Conservation (phyloP, 2,329 filamentous ascomycete species). For the Gnomoniopsis sp. region DNA sequence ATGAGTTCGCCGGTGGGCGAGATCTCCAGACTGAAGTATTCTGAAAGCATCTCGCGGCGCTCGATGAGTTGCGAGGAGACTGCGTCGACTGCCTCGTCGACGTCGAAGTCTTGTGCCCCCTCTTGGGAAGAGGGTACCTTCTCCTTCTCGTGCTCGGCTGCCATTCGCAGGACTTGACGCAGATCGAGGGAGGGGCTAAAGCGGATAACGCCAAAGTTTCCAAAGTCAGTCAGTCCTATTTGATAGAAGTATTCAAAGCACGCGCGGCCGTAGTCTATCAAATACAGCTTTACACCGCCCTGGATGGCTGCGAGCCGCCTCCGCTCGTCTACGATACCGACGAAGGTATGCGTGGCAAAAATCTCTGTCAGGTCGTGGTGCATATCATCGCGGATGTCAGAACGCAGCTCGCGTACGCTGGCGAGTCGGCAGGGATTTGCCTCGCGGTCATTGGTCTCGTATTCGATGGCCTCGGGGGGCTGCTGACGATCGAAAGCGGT, state of each 20-base stretch:
- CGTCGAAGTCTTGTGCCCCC: constrained; percentile 58
- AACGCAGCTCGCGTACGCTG: constrained; percentile 82
- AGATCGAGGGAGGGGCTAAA: constrained; percentile 75
- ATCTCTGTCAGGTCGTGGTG: constrained; percentile 85
- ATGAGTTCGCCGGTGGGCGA: constrained; percentile 72
- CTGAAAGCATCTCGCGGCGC: constrained; percentile 78
- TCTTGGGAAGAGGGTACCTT: constrained; percentile 26
- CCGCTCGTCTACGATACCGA: constrained; percentile 85
- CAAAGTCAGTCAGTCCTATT: constrained; percentile 89
- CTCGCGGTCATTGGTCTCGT: constrained; percentile 66
- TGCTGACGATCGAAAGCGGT: constrained; percentile 15
- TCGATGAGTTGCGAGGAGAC: constrained; percentile 69
- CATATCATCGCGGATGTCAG: constrained; percentile 74
- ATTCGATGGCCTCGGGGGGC: constrained; percentile 56
- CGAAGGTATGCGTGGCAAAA: constrained; percentile 84
- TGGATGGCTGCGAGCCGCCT: constrained; percentile 90
- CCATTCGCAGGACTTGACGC: constrained; percentile 67
- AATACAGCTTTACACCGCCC: constrained; percentile 84
- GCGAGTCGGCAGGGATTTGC: constrained; percentile 68
- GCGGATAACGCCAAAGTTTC: constrained; percentile 83
- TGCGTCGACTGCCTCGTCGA: constrained; percentile 60
- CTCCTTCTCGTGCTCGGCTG: constrained; percentile 65
- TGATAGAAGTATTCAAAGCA: constrained; percentile 95
- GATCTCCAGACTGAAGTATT: constrained; percentile 89
- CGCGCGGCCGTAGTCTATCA: constrained; percentile 87